Percentiles rank a stretch among this genome's conserved stretches.
phyloP scores from a whole-genome alignment of 1,139 yeast species.

The Diutina ranongensis region DNA sequence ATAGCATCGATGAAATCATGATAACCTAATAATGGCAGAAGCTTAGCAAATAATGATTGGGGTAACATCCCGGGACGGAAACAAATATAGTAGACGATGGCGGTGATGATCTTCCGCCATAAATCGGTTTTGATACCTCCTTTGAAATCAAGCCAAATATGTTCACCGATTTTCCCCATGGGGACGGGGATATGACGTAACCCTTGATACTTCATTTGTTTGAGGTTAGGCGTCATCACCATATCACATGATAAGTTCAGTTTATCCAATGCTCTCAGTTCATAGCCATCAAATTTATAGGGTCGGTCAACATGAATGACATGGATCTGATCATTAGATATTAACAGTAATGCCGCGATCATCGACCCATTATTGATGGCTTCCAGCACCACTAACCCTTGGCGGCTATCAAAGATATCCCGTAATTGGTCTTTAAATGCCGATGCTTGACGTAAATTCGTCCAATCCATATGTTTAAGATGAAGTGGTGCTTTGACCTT shows the following conservation, averaged over 20 bases:
- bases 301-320: not conserved
- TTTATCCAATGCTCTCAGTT: not conserved
- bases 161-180: not conserved
- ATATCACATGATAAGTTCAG: constrained; percentile 1
- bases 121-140: not conserved
- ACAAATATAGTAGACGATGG: not conserved
- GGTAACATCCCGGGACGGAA: not conserved
- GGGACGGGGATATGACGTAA: constrained; percentile 2
- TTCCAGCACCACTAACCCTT: not conserved
- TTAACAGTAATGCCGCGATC: not conserved
- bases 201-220: not conserved
- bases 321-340: too few relatives aligned
- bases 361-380: not conserved
- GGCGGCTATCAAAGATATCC: not conserved
- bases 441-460: not conserved
- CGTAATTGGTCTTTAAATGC: not conserved
- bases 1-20: constrained; percentile 1
- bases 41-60: not conserved
- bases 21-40: constrained; percentile 1
- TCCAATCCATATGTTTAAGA: not conserved
- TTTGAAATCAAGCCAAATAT: not conserved
- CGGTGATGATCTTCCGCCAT: constrained; percentile 3
- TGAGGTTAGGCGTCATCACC: not conserved
- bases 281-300: constrained; percentile 1
- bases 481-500: not conserved